Evolutionary conservation across 2,329 filamentous ascomycete species (phyloP).

Genomic region (Didymella keratinophila): DNA sequence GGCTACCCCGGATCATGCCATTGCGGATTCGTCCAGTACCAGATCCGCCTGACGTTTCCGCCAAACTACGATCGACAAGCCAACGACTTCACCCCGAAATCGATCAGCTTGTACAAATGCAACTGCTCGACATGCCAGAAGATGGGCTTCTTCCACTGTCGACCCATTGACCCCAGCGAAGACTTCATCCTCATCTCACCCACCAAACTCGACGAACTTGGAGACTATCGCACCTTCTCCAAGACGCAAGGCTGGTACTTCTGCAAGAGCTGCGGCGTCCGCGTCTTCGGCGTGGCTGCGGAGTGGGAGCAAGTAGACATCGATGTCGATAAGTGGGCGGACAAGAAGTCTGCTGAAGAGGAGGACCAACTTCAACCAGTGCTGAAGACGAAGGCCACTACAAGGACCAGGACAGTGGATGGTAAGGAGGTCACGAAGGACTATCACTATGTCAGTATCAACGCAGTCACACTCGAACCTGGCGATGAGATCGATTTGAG

Average conservation of each 20-base stretch:
- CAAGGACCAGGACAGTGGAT: slow-evolving; percentile 17
- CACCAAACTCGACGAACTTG: slow-evolving; percentile 45
- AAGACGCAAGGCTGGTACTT: slow-evolving; percentile 55
- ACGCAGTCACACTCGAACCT: slow-evolving; percentile 44
- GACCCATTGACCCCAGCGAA: slow-evolving; percentile 46
- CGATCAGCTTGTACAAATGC: slow-evolving; percentile 52
- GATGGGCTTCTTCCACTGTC: slow-evolving; percentile 57
- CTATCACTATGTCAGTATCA: slow-evolving; percentile 44
- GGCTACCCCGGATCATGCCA: slow-evolving; percentile 56
- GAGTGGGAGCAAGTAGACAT: slow-evolving; percentile 33
- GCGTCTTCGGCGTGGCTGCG: slow-evolving; percentile 53
- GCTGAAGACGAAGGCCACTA: slow-evolving; percentile 31
- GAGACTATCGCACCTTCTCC: slow-evolving; percentile 52
- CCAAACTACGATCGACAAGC: slow-evolving; percentile 24
- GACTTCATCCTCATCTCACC: slow-evolving; percentile 60
- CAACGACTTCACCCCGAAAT: slow-evolving; percentile 13
- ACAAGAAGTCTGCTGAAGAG: slow-evolving; percentile 14
- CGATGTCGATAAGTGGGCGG: slow-evolving; percentile 35
- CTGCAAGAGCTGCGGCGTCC: slow-evolving; percentile 57
- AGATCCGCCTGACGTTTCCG: slow-evolving; percentile 56
- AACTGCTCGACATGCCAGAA: slow-evolving; percentile 62
- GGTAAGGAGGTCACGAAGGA: slow-evolving; percentile 25
- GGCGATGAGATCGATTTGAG: slow-evolving; percentile 39
- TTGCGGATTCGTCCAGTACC: slow-evolving; percentile 56
- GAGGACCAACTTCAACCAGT: slow-evolving; percentile 28